Base-by-base conservation (phyloP, 1,139 yeast species). In the Geotrichum carabidarum region DNA sequence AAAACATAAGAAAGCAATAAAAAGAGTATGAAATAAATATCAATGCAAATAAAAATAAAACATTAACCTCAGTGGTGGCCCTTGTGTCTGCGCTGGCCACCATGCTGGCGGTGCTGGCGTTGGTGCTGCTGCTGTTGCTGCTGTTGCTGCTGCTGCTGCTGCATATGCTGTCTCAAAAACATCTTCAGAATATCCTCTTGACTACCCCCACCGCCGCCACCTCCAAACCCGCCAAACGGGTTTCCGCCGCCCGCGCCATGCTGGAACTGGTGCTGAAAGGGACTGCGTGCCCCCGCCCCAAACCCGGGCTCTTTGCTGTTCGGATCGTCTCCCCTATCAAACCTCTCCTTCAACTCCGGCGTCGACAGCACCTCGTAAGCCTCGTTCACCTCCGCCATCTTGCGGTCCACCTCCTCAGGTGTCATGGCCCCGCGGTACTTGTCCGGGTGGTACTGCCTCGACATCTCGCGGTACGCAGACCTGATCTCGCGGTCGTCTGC, bases 351-450 rank as follows among this genome's bases (percentile, higher is more conserved):
- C 57, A 79, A 73, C 50, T 83, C 87, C 1, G 79, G 78, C 61
- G 86, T 81, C 8, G 91, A 80, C 48, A 93, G 74, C 2, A 86
- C 83, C 66, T 91, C 98, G 68, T 93, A 91, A 0, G 99, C 99
- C 66, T 86, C 89, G 69, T 93, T 93, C 60, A 93, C 87, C 51
- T 85, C 91, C 56, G 95, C 90, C 94, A 93, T 93, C 64, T 86
- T 88, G 46, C 75, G 74, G 68, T 89, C 95, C 42, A 86, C 85
- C 59, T 86, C 79, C 31, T 84, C 90, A n/a, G 81, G 78, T 1
- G 81, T 71, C 60, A 86, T 66, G 41, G 83, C 89, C 34, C 82
- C 83, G 66, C 82, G 83, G 65, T 84, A 81, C 70, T 93, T 91
- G 70, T 93, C 99, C 0, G 99, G 99, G 66, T 93, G 99, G 68